Conservation (phyloP, 2,329 filamentous ascomycete species). For the Neofusicoccum ribis region DNA sequence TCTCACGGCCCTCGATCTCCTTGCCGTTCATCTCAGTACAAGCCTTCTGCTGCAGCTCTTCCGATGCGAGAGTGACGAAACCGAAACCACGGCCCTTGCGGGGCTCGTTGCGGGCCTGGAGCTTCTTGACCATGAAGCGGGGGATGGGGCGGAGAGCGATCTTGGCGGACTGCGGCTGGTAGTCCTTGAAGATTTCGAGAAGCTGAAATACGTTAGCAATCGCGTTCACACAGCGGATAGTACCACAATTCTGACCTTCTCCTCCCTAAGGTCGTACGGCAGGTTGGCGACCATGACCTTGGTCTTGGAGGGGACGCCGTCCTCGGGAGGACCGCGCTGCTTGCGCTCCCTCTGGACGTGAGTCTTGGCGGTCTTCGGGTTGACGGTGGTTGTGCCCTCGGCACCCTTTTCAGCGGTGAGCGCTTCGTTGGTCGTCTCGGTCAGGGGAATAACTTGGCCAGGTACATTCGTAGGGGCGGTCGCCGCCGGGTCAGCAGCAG, state of each 20-base stretch:
- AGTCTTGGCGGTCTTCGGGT: slow-evolving; percentile 45
- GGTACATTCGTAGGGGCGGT: slow-evolving; percentile 52
- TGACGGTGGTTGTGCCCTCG: slow-evolving; percentile 44
- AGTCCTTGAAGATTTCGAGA: slow-evolving; percentile 93
- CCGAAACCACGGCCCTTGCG: slow-evolving; percentile 99
- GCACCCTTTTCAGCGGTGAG: slow-evolving; percentile 56
- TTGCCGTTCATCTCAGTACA: slow-evolving; percentile 99
- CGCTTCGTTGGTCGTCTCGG: slow-evolving; percentile 54
- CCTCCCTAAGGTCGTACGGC: slow-evolving; percentile 95
- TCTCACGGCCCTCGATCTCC: slow-evolving; percentile 97
- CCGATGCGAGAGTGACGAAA: slow-evolving; percentile 92
- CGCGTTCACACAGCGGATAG: background rate
- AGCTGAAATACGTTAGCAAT: slow-evolving; percentile 60
- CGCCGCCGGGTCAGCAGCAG: slow-evolving; percentile 46
- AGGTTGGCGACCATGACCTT: slow-evolving; percentile 99
- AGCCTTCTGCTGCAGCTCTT: slow-evolving; percentile 97
- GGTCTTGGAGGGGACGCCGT: slow-evolving; percentile 97
- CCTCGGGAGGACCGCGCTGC: slow-evolving; percentile 93
- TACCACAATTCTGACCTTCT: slow-evolving; percentile 67
- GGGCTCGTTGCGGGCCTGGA: slow-evolving; percentile 94
- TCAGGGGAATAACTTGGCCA: slow-evolving; percentile 51
- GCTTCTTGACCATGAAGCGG: slow-evolving; percentile 99
- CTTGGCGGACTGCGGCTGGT: slow-evolving; percentile 92
- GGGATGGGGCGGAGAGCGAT: slow-evolving; percentile 98
- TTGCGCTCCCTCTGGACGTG: slow-evolving; percentile 60